A percentile compares a stretch with the other conserved stretches of the same genome.
Conservation (phyloP, 441 rosid species). For the Hura crepitans region DNA sequence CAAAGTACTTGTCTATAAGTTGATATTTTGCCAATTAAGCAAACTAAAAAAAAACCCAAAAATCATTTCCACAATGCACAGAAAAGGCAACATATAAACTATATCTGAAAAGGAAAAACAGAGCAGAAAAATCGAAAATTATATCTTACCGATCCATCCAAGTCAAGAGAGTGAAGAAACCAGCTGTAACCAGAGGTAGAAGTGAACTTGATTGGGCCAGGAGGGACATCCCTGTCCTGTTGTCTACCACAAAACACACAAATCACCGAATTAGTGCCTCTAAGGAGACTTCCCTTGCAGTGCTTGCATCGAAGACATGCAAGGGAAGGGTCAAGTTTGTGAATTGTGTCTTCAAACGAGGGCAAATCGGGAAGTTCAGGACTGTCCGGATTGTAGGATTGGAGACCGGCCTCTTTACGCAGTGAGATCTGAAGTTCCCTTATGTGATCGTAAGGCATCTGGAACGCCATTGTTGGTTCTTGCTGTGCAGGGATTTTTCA, state of each 20-base stretch:
- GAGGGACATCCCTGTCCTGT: conserved; percentile 42
- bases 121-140: background rate
- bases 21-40: background rate
- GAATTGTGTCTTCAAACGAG: conserved; percentile 39
- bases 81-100: background rate
- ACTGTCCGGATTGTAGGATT: conserved; percentile 44
- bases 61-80: background rate
- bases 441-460: conserved; percentile 56
- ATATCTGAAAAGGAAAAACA: background rate
- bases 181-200: conserved; percentile 57
- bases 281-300: conserved; percentile 61
- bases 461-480: conserved; percentile 44
- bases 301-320: conserved; percentile 56
- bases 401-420: conserved; percentile 53
- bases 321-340: conserved; percentile 59
- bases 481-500: background rate
- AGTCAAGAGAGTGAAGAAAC: conserved; percentile 59
- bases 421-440: conserved; percentile 53
- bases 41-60: background rate
- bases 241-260: conserved; percentile 79
- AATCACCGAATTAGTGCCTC: conserved; percentile 53
- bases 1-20: background rate
- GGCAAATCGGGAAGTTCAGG: conserved; percentile 40
- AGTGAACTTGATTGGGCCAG: conserved; percentile 61
- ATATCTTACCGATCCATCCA: conserved; percentile 70